Evolutionary conservation across 2,329 filamentous ascomycete genomes (phyloP), one percentile per base, ranked within the genome.

Genomic region (Botrytis fabae): DNA sequence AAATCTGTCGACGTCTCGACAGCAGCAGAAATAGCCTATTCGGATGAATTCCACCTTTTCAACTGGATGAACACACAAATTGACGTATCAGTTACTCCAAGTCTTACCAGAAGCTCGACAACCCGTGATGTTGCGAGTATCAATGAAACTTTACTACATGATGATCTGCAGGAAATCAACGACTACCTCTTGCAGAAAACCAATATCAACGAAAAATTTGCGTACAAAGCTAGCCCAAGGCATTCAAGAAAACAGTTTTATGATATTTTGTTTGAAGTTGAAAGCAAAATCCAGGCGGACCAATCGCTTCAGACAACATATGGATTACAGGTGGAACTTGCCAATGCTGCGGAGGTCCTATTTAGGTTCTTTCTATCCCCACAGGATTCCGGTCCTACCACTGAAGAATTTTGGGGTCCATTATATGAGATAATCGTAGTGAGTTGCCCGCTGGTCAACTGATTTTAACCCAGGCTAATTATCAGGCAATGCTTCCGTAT

Each of bases 371-470:
- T 86, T 73, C 78, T 86, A 12, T 84, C 85, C 0, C 54, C 76
- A 0, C 73, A 77, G 1, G 81, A 81, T 35, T 76, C 81, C 14
- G 82, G 81, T 0, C 81, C 83, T 0, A 85, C 83, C 4, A 79
- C 80, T 1, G 73, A 74, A 8, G 85, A 84, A 71, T 86, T 82
- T 70, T 86, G 84, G 85, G 85, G 84, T 2, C 82, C 84, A n/a
- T 57, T 84, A 0, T 78, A 78, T 72, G 73, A 70, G 3, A 38
- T 82, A 8, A 73, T 83, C 7, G 61, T 72, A 51, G 82, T 83
- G 76, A 76, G 79, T 72, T 40, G 1, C 14, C 35, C 46, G 12
- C n/a, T 20, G n/a, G 3, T 61, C 42, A 20, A 16, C 6, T 28
- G 6, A 48, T 2, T 46, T 1, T 20, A n/a, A 3, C 18, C 12